Percentiles rank a stretch among this genome's conserved stretches.
phyloP scores from a whole-genome alignment of 495 filamentous ascomycete species.

The Aspergillus carlsbadensis region DNA sequence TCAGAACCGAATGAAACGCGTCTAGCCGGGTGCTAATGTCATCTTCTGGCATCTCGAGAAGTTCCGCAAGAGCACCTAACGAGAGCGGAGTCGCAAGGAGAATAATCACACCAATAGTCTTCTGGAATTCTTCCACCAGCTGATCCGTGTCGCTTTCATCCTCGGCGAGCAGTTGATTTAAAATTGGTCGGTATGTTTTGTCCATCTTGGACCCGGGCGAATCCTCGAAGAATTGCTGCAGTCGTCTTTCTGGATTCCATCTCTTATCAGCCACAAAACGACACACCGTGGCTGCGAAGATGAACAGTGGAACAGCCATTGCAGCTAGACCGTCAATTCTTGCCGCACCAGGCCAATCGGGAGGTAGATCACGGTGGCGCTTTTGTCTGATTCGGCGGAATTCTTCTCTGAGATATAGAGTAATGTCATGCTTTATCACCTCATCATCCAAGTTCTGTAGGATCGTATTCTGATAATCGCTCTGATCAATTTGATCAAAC shows the following conservation, averaged over 20 bases:
- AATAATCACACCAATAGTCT: slow-evolving; percentile 19
- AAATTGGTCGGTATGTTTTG: slow-evolving; percentile 25
- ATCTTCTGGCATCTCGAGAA: slow-evolving; percentile 4
- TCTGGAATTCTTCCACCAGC: slow-evolving; percentile 19
- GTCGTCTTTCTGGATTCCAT: slow-evolving; percentile 16
- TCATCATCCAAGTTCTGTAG: slow-evolving; percentile 20
- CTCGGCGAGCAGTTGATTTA: slow-evolving; percentile 18
- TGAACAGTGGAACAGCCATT: slow-evolving; percentile 29
- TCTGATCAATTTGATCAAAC: slow-evolving; percentile 13
- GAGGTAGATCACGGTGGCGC: background rate
- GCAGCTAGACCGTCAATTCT: slow-evolving; percentile 7
- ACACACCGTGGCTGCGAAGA: slow-evolving; percentile 30
- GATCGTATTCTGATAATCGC: slow-evolving; percentile 15
- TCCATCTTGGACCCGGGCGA: slow-evolving; percentile 15
- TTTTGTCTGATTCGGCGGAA: background rate
- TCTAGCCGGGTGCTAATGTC: slow-evolving; percentile 6
- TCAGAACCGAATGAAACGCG: slow-evolving; percentile 21
- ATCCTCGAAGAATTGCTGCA: slow-evolving; percentile 17
- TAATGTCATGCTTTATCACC: slow-evolving; percentile 27
- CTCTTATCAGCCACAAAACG: slow-evolving; percentile 18
- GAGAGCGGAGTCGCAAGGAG: slow-evolving; percentile 20
- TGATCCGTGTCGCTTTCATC: slow-evolving; percentile 2
- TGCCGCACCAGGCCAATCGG: slow-evolving; percentile 39
- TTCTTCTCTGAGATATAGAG: slow-evolving; percentile 17
- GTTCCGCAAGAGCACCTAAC: slow-evolving; percentile 4